Evolutionary conservation across 2,329 filamentous ascomycete genomes (phyloP).

Genomic region (Paracoccidioides lutzii): DNA sequence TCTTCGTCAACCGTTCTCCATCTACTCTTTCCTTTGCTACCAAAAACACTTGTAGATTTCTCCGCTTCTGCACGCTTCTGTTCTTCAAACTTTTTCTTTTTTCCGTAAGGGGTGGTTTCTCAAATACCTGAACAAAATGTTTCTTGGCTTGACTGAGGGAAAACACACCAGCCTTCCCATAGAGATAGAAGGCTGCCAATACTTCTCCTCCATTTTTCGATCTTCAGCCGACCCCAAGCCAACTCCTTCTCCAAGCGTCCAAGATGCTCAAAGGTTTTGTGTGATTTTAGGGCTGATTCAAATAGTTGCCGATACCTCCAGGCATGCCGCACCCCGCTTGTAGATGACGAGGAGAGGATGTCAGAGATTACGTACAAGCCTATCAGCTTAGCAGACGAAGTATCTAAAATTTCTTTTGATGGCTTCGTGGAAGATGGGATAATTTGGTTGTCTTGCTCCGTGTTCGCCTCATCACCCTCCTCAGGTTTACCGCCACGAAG

Average conservation of each 20-base stretch:
- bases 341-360: conserved; percentile 63
- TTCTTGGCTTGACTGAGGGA: conserved; percentile 61
- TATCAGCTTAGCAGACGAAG: conserved; percentile 61
- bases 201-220: conserved; percentile 74
- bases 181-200: conserved; percentile 54
- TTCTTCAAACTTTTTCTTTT: conserved; percentile 33
- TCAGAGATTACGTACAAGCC: conserved; percentile 71
- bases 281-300: conserved; percentile 54
- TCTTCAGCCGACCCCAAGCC: conserved; percentile 67
- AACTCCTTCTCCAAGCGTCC: conserved; percentile 59
- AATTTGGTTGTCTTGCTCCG: conserved; percentile 23
- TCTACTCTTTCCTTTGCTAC: conserved; percentile 30
- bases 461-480: conserved; percentile 18
- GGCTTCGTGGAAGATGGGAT: conserved; percentile 22
- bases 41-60: conserved; percentile 23
- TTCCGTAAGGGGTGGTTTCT: conserved; percentile 50
- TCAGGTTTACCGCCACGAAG: conserved; percentile 16
- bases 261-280: conserved; percentile 60
- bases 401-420: conserved; percentile 43
- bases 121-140: conserved; percentile 56
- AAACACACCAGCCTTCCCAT: conserved; percentile 55
- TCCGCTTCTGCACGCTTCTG: conserved; percentile 32
- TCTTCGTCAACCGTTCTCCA: conserved; percentile 37
- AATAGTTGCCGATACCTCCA: conserved; percentile 80
- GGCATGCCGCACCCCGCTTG: conserved; percentile 64